Base-by-base conservation (phyloP, 2,329 filamentous ascomycete species). In the Penicillium concentricum region DNA sequence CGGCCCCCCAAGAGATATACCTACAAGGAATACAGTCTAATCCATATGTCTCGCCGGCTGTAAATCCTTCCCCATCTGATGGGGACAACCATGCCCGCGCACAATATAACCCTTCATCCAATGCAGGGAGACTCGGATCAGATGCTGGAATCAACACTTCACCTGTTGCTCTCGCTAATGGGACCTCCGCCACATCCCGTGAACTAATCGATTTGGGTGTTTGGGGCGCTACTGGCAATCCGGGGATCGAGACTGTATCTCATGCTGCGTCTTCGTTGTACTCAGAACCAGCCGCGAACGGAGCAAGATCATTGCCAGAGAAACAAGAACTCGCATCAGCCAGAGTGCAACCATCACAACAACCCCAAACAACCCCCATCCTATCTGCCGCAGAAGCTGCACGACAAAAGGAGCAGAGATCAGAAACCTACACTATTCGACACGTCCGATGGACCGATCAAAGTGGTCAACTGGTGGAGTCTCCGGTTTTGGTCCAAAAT, bases 401-500 rank as follows among this genome's bases (percentile, higher is more conserved):
- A 15, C 72, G 62, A 55, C 70, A 76, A 52, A 67, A 66, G 37
- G 72, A 76, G 54, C 81, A 85, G 62, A 74, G 82, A 59, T 81
- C 80, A 56, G 92, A 97, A 73, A 94, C 91, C 0, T 97, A 99
- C 67, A 89, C 92, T 54, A 92, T 97, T 72, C 95, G 96, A 71
- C 92, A 92, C 58, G 87, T 97, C 60, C 87, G 84, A 59, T 97
- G 93, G 92, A 81, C 87, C 58, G 91, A 97, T 71, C 82, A 71
- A 0, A 72, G 79, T 1, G 80, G 83, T n/a, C 85, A 85, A 51
- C 80, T 90, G 37, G 83, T 91, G 42, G 82, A 83, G n/a, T 93
- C 91, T 0, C 93, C 94, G 0, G 91, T 97, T 54, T 79, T 97
- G 39, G 87, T 95, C 4, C 93, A 99, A 69, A 97, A 97, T 65